Percentiles rank a stretch among this genome's conserved stretches.
These are phyloP conservation scores for Beverwykella pulmonaria DNA, from an alignment of 495 filamentous ascomycete species.

Conservation along the genomic window DNA sequence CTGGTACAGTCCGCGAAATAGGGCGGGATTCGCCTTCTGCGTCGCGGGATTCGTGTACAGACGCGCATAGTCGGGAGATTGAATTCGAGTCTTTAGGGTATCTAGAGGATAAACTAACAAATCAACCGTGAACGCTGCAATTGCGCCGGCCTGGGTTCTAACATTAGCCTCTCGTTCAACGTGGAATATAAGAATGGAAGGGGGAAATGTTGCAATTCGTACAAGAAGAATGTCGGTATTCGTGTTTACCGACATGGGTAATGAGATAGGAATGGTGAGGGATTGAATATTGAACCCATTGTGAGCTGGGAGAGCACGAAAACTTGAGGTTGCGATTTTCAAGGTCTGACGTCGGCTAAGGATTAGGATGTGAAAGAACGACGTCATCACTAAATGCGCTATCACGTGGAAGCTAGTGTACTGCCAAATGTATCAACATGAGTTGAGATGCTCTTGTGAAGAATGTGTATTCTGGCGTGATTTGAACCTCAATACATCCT, in stretches of 20 bases:
- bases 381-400: conserved; percentile 17
- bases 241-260: conserved; percentile 30
- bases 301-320: not conserved
- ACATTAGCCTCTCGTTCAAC: not conserved
- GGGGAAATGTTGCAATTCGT: not conserved
- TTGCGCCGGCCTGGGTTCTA: conserved; percentile 46
- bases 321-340: not conserved
- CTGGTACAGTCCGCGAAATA: conserved; percentile 82
- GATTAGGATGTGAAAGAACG: not conserved
- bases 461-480: no score
- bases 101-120: conserved; percentile 50
- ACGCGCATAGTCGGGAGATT: conserved; percentile 69
- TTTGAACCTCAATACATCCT: no score
- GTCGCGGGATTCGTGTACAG: conserved; percentile 62
- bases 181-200: not conserved
- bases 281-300: not conserved
- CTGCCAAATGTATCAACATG: not conserved
- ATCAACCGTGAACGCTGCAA: conserved; percentile 51
- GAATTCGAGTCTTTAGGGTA: conserved; percentile 62
- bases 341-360: conserved; percentile 20
- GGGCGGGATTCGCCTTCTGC: conserved; percentile 55
- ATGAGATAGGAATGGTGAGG: not conserved
- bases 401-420: conserved; percentile 6
- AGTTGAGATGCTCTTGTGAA: no score
- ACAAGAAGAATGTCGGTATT: conserved; percentile 37